Percentiles rank a stretch among this genome's conserved stretches.
phyloP scores from a whole-genome alignment of 306 rosid species.

The Begonia peltatifolia region DNA sequence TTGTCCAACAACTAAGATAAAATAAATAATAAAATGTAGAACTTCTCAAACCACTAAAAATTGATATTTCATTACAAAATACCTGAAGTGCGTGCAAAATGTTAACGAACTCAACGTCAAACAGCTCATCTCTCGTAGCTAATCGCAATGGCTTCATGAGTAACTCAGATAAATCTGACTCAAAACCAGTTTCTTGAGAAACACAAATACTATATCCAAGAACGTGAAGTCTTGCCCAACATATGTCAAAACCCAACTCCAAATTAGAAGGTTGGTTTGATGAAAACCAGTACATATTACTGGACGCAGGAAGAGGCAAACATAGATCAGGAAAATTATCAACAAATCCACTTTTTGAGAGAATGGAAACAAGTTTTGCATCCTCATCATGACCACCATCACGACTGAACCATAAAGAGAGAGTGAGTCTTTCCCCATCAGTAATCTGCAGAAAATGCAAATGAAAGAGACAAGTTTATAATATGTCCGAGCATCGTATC shows the following conservation, averaged over 20 bases:
- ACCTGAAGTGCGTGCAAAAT: conserved; percentile 96
- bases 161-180: conserved; percentile 36
- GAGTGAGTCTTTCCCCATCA: conserved; percentile 84
- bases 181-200: conserved; percentile 20
- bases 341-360: conserved; percentile 33
- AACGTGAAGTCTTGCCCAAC: conserved; percentile 69
- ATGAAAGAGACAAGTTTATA: too few species aligned
- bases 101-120: conserved; percentile 44
- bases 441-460: conserved; percentile 35
- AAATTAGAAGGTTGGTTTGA: conserved; percentile 28
- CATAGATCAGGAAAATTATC: conserved; percentile 21
- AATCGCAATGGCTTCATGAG: conserved; percentile 31
- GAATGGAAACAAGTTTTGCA: conserved; percentile 54
- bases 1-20: too few species aligned
- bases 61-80: conserved; percentile 5
- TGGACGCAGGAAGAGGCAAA: conserved; percentile 65
- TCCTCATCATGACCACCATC: conserved; percentile 81
- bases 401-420: conserved; percentile 86
- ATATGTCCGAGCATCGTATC: too few species aligned
- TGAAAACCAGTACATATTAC: conserved; percentile 83
- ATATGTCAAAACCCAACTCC: conserved; percentile 54
- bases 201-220: conserved; percentile 50
- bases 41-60: too few species aligned
- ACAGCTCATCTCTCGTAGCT: conserved; percentile 41
- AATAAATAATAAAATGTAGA: too few species aligned